A percentile compares a stretch with the other conserved stretches of the same genome.
Conservation (phyloP, 2,329 filamentous ascomycete genomes). For the Mycosphaerella sp. region DNA sequence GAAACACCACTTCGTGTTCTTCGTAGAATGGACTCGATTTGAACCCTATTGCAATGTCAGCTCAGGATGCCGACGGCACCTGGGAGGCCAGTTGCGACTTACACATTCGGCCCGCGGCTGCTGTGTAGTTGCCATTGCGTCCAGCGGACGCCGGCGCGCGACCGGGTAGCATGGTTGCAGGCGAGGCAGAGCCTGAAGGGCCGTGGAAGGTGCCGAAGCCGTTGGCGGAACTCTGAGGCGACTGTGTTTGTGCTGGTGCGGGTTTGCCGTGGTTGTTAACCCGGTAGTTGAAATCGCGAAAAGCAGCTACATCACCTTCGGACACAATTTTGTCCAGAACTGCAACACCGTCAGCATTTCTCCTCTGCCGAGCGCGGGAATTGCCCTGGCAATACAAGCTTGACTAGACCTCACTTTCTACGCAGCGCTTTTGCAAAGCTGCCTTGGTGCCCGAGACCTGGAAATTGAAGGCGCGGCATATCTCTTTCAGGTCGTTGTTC, state of each 20-base stretch:
- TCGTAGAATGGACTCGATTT: constrained; percentile 83
- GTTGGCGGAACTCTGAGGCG: constrained; percentile 9
- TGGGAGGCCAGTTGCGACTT: constrained; percentile 4
- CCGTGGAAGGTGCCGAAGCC: constrained; percentile 9
- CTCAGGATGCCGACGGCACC: background rate
- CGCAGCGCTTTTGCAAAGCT: constrained; percentile 70
- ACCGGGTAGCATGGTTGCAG: constrained; percentile 14
- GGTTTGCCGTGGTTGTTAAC: constrained; percentile 37
- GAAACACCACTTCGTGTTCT: constrained; percentile 58
- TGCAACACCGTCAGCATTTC: constrained; percentile 19
- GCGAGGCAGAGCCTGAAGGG: background rate
- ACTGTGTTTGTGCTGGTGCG: constrained; percentile 12
- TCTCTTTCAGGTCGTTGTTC: constrained; percentile 63
- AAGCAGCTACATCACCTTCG: constrained; percentile 31
- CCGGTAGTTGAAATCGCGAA: constrained; percentile 38
- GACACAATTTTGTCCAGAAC: constrained; percentile 36
- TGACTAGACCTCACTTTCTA: constrained; percentile 51
- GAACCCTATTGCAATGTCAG: constrained; percentile 39
- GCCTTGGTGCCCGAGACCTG: constrained; percentile 79
- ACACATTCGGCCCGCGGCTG: constrained; percentile 18
- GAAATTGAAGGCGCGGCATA: constrained; percentile 69
- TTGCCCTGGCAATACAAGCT: background rate
- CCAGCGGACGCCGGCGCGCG: constrained; percentile 1
- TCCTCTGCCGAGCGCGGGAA: background rate
- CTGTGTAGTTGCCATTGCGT: constrained; percentile 11